These are phyloP conservation scores for Coemansia guatemalensis DNA, from an alignment of 192 early-diverging fungal genomes.

Conservation along the genomic window DNA sequence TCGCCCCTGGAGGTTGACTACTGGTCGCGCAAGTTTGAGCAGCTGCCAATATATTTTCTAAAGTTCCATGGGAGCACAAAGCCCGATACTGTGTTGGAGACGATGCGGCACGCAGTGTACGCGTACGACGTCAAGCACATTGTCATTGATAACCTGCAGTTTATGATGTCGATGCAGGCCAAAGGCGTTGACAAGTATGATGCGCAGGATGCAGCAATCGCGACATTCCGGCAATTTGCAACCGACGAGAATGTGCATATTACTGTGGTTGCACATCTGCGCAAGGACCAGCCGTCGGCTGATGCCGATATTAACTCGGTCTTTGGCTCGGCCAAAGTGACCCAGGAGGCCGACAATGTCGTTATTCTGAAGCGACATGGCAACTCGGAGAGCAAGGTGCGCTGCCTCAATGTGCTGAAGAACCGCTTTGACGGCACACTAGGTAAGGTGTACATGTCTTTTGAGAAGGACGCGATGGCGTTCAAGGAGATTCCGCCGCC, in stretches of 20 bases:
- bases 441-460: conserved; percentile 57
- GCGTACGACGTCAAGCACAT: conserved; percentile 72
- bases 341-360: conserved; percentile 78
- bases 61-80: conserved; percentile 74
- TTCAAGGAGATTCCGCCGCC: conserved; percentile 48
- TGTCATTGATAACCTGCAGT: conserved; percentile 74
- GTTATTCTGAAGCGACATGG: conserved; percentile 62
- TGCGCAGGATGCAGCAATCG: conserved; percentile 65
- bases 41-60: conserved; percentile 71
- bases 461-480: conserved; percentile 29
- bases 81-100: conserved; percentile 61
- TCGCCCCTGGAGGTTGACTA: conserved; percentile 56
- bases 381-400: conserved; percentile 34
- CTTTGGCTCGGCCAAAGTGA: conserved; percentile 72
- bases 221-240: conserved; percentile 63
- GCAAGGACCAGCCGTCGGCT: conserved; percentile 59
- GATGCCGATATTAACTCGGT: conserved; percentile 68
- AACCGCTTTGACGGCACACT: conserved; percentile 73
- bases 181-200: conserved; percentile 64
- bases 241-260: conserved; percentile 70
- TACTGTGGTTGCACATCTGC: conserved; percentile 69
- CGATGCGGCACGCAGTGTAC: conserved; percentile 67
- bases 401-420: conserved; percentile 64
- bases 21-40: conserved; percentile 65
- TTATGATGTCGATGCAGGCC: conserved; percentile 70